Conservation (phyloP, 2,329 filamentous ascomycete species). For the Claviceps arundinis region DNA sequence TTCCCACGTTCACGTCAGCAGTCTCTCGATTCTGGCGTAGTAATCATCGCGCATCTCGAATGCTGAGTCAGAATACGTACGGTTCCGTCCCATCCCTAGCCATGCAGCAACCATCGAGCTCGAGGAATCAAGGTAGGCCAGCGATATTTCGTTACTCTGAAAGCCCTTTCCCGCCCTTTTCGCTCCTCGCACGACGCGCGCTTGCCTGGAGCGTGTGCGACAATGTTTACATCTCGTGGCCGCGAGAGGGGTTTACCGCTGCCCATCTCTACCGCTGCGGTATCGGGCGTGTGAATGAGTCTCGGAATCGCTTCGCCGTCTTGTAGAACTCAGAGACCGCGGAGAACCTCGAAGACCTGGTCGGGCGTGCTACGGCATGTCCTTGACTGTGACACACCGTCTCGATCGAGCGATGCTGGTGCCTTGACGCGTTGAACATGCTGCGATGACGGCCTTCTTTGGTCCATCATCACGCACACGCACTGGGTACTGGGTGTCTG, state of each 20-base stretch:
- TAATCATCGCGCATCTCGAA: constrained; percentile 11
- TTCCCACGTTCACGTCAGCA: constrained; percentile 13
- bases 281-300: background rate
- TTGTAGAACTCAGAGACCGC: background rate
- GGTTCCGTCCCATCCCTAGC: constrained; percentile 4
- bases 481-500: background rate
- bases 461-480: background rate
- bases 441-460: background rate
- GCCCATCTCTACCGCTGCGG: background rate
- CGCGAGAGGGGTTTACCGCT: background rate
- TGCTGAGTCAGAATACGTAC: constrained; percentile 12
- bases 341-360: background rate
- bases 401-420: background rate
- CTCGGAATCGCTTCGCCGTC: background rate
- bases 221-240: background rate
- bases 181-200: background rate
- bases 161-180: background rate
- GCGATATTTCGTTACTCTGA: constrained; percentile 4
- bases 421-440: background rate
- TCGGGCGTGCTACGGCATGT: background rate
- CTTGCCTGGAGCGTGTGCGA: background rate
- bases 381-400: background rate
- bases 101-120: constrained; percentile 11
- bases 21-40: constrained; percentile 10
- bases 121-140: constrained; percentile 11